phyloP scores from a whole-genome alignment of 2,329 filamentous ascomycete genomes.

The Sporothrix luriei region DNA sequence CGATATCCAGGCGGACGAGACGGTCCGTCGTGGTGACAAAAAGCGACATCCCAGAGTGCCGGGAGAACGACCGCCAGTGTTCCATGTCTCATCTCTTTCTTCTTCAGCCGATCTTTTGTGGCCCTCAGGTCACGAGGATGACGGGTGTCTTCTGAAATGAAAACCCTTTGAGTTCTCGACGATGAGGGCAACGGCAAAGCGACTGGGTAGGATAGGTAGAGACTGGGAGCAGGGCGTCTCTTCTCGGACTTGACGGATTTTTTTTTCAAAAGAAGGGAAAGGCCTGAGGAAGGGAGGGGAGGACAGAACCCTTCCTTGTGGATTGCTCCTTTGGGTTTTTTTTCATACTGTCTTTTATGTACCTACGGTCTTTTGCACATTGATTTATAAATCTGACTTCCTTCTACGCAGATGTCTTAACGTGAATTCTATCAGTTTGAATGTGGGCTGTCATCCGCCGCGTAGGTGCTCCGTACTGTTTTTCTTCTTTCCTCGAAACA shows the following conservation, averaged over 20 bases:
- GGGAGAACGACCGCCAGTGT: background rate
- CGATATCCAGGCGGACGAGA: background rate
- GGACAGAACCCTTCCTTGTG: background rate
- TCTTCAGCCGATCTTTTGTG: background rate
- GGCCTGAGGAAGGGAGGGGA: background rate
- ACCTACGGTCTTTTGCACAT: background rate
- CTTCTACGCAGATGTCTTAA: background rate
- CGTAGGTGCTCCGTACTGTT: too few relatives aligned
- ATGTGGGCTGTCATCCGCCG: too few relatives aligned
- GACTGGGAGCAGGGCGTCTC: background rate
- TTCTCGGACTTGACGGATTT: background rate
- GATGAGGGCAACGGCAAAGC: background rate
- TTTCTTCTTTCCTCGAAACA: too few relatives aligned
- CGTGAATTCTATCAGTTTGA: background rate
- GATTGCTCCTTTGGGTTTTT: constrained; percentile 5
- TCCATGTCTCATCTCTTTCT: background rate
- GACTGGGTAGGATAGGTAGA: background rate
- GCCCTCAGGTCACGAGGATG: background rate
- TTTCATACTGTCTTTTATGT: background rate
- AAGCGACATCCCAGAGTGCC: background rate
- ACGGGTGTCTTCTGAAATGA: background rate
- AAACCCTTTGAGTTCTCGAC: background rate
- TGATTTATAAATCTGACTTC: constrained; percentile 3
- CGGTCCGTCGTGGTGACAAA: background rate
- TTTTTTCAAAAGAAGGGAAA: background rate